Evolutionary conservation across 805 yeast species (phyloP).

Genomic region (Isabelozyma pseudorhagii): DNA sequence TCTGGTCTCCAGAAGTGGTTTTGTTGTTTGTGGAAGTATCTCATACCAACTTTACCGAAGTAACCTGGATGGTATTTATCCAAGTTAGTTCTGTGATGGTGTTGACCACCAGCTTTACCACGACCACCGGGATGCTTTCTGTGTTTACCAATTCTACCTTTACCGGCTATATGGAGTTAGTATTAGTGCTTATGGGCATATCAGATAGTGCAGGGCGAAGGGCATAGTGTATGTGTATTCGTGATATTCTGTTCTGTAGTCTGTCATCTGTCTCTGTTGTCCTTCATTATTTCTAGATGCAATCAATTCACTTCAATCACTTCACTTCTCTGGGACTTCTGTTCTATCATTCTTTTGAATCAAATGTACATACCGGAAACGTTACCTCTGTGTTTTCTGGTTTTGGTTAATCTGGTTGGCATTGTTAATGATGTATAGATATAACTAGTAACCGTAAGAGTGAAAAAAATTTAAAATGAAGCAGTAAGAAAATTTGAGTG

Average conservation of each 20-base stretch:
- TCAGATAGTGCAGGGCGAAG: too few relatives aligned
- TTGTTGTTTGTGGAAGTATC: constrained; percentile 96
- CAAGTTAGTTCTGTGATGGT: constrained; percentile 99
- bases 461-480: not conserved
- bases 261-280: too few relatives aligned
- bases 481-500: not conserved
- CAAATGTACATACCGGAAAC: constrained; percentile 83
- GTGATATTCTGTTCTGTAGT: too few relatives aligned
- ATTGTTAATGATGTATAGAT: constrained; percentile 41
- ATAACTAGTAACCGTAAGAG: constrained; percentile 2
- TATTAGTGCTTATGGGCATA: constrained; percentile 9
- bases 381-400: constrained; percentile 99
- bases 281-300: too few relatives aligned
- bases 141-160: constrained; percentile 99
- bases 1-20: constrained; percentile 97
- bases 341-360: not conserved
- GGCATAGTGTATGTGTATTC: too few relatives aligned
- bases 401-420: constrained; percentile 99
- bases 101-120: constrained; percentile 99
- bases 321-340: not conserved
- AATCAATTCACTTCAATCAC: not conserved
- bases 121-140: constrained; percentile 99
- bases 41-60: constrained; percentile 99
- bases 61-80: constrained; percentile 99
- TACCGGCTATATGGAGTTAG: constrained; percentile 78